phyloP scores from a whole-genome alignment of 306 rosid genomes.

The Amphicarpaea edgeworthii region DNA sequence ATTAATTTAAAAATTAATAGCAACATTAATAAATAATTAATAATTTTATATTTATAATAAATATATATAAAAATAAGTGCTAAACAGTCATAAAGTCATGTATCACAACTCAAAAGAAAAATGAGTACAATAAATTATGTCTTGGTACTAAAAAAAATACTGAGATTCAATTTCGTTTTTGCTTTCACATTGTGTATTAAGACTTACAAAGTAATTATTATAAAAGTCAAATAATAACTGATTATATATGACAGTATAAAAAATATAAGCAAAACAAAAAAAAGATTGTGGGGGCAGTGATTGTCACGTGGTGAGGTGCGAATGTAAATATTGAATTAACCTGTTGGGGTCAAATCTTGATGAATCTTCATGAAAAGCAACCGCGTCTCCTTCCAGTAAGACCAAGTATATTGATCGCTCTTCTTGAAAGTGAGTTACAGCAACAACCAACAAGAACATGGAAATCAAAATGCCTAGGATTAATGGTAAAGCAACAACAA shows the following conservation, averaged over 20 bases:
- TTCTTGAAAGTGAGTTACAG: slow-evolving; percentile 54
- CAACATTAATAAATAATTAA: not conserved
- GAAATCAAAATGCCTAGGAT: not conserved
- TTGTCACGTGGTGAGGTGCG: too few relatives aligned
- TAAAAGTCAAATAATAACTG: too few relatives aligned
- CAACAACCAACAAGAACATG: slow-evolving; percentile 33
- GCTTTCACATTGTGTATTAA: too few relatives aligned
- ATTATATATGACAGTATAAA: too few relatives aligned
- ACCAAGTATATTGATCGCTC: slow-evolving; percentile 69
- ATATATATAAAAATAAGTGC: not conserved
- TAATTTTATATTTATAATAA: not conserved
- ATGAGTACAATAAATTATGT: not conserved
- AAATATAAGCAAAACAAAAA: too few relatives aligned
- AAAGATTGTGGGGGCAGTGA: too few relatives aligned
- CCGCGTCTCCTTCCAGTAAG: slow-evolving; percentile 63
- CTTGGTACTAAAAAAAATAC: not conserved
- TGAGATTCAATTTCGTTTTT: too few relatives aligned
- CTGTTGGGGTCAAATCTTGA: slow-evolving; percentile 43
- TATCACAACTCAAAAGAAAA: not conserved
- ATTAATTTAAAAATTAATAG: not conserved
- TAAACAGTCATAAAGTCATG: not conserved
- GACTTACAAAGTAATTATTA: too few relatives aligned
- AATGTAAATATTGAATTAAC: too few relatives aligned
- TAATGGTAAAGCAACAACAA: not conserved
- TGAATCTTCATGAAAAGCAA: slow-evolving; percentile 57